phyloP scores from a whole-genome alignment of 2,329 filamentous ascomycete species.

The Biscogniauxia marginata region DNA sequence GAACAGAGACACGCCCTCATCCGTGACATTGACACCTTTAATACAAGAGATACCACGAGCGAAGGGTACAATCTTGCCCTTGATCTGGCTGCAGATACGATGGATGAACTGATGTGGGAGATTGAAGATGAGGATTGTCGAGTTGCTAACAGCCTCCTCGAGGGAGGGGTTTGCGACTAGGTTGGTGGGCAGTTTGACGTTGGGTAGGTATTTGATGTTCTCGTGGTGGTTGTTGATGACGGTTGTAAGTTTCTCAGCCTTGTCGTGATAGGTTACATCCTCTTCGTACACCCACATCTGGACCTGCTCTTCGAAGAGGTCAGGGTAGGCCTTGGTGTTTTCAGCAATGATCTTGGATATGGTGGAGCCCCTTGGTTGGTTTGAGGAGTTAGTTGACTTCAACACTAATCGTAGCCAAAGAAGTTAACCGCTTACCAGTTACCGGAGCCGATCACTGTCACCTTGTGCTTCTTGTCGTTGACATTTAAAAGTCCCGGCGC shows the following conservation, averaged over 20 bases:
- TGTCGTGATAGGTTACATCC: constrained; percentile 66
- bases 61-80: constrained; percentile 86
- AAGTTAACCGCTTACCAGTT: constrained; percentile 92
- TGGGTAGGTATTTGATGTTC: constrained; percentile 97
- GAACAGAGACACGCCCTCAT: constrained; percentile 83
- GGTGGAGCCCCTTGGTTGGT: constrained; percentile 80
- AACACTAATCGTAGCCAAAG: too few species aligned
- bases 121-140: constrained; percentile 93
- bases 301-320: constrained; percentile 83
- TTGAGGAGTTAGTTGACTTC: too few species aligned
- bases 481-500: constrained; percentile 39
- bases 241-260: constrained; percentile 81
- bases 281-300: constrained; percentile 99
- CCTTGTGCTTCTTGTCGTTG: constrained; percentile 77
- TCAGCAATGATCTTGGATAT: constrained; percentile 97
- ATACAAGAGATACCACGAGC: constrained; percentile 96
- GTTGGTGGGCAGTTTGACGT: constrained; percentile 78
- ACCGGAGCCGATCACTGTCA: constrained; percentile 90
- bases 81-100: constrained; percentile 78
- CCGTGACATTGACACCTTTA: constrained; percentile 92
- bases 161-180: constrained; percentile 81
- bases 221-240: constrained; percentile 93
- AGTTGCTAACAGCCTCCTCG: constrained; percentile 74
- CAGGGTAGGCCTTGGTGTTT: constrained; percentile 74
- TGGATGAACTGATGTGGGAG: constrained; percentile 94